These are phyloP conservation scores for Pseudogymnoascus sp. DNA, from an alignment of 2,329 filamentous ascomycete species.

Conservation along the genomic window DNA sequence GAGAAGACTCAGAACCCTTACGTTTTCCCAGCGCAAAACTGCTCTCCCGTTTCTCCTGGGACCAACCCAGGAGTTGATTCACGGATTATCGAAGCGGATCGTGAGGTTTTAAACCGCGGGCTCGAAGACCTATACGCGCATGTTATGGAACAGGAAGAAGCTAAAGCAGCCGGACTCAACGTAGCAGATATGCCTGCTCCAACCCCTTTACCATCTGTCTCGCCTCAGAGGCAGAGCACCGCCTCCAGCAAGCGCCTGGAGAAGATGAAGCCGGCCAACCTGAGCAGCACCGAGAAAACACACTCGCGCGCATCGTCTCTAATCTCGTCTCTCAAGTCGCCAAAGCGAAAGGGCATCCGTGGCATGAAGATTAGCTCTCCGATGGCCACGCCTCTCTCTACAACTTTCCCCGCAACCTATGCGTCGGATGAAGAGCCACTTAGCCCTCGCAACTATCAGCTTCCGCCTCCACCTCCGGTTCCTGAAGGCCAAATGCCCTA, in stretches of 20 bases:
- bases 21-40: conserved; percentile 33
- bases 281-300: conserved; percentile 36
- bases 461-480: conserved; percentile 47
- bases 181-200: conserved; percentile 35
- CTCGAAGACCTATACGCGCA: conserved; percentile 86
- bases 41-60: conserved; percentile 21
- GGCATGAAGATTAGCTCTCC: conserved; percentile 54
- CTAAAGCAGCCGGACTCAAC: conserved; percentile 47
- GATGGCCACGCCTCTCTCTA: conserved; percentile 55
- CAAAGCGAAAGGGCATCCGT: conserved; percentile 30
- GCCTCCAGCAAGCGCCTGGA: conserved; percentile 37
- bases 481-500: background rate
- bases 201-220: conserved; percentile 22
- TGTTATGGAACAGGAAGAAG: conserved; percentile 80
- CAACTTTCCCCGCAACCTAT: conserved; percentile 47
- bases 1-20: conserved; percentile 33
- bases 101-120: conserved; percentile 66
- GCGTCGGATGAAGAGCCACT: conserved; percentile 48
- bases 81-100: conserved; percentile 64
- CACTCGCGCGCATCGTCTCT: conserved; percentile 51
- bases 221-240: conserved; percentile 23
- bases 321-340: conserved; percentile 53
- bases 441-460: conserved; percentile 49
- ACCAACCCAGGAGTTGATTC: conserved; percentile 67
- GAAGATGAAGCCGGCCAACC: conserved; percentile 36